Evolutionary conservation across 1,284 basidiomycete genomes (phyloP), one percentile per base, ranked within the genome.

Genomic region (Microbotryum saponariae): DNA sequence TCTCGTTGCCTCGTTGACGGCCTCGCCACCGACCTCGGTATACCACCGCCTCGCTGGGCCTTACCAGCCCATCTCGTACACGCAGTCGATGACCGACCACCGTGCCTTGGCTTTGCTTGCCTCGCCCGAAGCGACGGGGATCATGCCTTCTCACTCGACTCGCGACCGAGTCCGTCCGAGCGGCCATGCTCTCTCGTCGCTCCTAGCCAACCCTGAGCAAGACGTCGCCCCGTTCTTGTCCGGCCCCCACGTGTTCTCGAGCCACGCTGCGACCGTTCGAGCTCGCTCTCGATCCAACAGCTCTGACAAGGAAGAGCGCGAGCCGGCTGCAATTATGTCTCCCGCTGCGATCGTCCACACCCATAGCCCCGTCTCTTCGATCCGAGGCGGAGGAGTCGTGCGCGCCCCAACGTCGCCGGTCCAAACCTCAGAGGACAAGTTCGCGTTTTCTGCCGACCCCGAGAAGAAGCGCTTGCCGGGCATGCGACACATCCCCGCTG

Each of bases 31-130:
- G 21, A 70, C 69, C 0, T 64, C 63, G 33, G 70, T 72, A 21
- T 69, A 70, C 59, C 65, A 67, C 27, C 69, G 69, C 29, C 68
- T 72, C 56, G 70, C 70, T 3, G 66, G 70, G 2, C 70, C 69
- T 14, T 70, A 71, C 60, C 69, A 70, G 58, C 70, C 70, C 20
- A 57, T 71, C 25, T 56, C 64, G n/a, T 64, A 58, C 60, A 62
- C 56, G 20, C 51, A 56, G 29, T 50, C 63, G 2, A 53, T 60
- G 27, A 52, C 57, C 31, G 60, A 55, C 33, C 62, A 61, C 25
- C 66, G 67, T 21, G 70, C 66, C 1, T 62, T 67, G 29, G 69
- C 70, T 5, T 61, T 71, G 33, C 66, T 71, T 56, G 66, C 65
- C 3, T 71, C 70, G 18, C 70, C 70, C n/a, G 67, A 68, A 31